These are phyloP conservation scores for Paralagenidium karlingii DNA, from an alignment of 352 stramenopile genomes.

Conservation along the genomic window DNA sequence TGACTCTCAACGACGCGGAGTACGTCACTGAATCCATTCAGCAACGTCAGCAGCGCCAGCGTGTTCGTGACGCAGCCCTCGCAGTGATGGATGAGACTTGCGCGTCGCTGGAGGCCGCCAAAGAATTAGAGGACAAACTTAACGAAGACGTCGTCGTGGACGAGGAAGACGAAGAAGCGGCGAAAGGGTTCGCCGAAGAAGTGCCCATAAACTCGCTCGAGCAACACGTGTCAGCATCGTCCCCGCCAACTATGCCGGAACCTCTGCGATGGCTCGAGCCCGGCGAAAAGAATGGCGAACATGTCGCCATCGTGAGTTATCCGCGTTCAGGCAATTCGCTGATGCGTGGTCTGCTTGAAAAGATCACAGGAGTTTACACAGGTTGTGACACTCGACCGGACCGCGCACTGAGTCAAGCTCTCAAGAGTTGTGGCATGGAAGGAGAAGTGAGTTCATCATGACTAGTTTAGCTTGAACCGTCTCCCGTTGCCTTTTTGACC, in stretches of 20 bases:
- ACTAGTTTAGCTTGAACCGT: not conserved
- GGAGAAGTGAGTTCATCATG: conserved; percentile 26
- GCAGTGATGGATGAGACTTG: not conserved
- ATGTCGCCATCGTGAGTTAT: conserved; percentile 91
- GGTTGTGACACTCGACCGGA: conserved; percentile 94
- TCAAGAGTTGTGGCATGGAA: conserved; percentile 85
- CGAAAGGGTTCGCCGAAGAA: not conserved
- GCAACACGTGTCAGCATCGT: too few relatives aligned
- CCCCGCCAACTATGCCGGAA: too few relatives aligned
- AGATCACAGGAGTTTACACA: conserved; percentile 91
- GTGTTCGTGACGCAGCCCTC: conserved; percentile 1
- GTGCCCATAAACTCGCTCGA: conserved; percentile 1
- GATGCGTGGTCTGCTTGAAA: conserved; percentile 92
- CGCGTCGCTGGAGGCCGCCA: not conserved
- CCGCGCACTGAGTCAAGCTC: conserved; percentile 82
- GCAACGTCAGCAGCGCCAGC: conserved; percentile 4
- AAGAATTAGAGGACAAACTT: not conserved
- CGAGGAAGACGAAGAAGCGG: not conserved
- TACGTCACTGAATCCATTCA: conserved; percentile 1
- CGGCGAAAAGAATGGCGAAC: conserved; percentile 48
- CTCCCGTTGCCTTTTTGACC: not conserved
- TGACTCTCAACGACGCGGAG: not conserved
- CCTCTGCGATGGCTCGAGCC: conserved; percentile 58
- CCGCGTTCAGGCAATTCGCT: conserved; percentile 96
- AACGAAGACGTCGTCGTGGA: conserved; percentile 1